Percentiles rank a stretch among this genome's conserved stretches.
These are phyloP conservation scores for sunflower (Helianthus annuus) DNA, from an alignment of 129 eudicot genomes.

Conservation along the genomic window HanXRQr2.0-SUNRISE NC_035444.2:16940705-16941204, in stretches of 20 bases:
- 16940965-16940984: slow-evolving; percentile 42
- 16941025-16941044: slow-evolving; percentile 69
- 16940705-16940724: too few relatives aligned
- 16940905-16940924: slow-evolving; percentile 59
- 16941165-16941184: too few relatives aligned
- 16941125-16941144: slow-evolving; percentile 46
- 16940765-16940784: too few relatives aligned
- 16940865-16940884: slow-evolving; percentile 20
- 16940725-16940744: too few relatives aligned
- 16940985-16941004: slow-evolving; percentile 54
- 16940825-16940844: too few relatives aligned
- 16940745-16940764: too few relatives aligned
- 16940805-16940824: too few relatives aligned
- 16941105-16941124: slow-evolving; percentile 77
- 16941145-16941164: not conserved
- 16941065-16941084: slow-evolving; percentile 70
- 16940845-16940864: not conserved
- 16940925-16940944: slow-evolving; percentile 48
- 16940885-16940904: slow-evolving; percentile 39
- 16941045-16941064: slow-evolving; percentile 70
- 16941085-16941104: slow-evolving; percentile 56
- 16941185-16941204: too few relatives aligned
- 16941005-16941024: slow-evolving; percentile 66
- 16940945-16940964: slow-evolving; percentile 40
- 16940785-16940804: too few relatives aligned